Percentiles rank a stretch among this genome's conserved stretches.
phyloP scores from a whole-genome alignment of 2,329 filamentous ascomycete species.

The Conoideocrella luteorostrata region DNA sequence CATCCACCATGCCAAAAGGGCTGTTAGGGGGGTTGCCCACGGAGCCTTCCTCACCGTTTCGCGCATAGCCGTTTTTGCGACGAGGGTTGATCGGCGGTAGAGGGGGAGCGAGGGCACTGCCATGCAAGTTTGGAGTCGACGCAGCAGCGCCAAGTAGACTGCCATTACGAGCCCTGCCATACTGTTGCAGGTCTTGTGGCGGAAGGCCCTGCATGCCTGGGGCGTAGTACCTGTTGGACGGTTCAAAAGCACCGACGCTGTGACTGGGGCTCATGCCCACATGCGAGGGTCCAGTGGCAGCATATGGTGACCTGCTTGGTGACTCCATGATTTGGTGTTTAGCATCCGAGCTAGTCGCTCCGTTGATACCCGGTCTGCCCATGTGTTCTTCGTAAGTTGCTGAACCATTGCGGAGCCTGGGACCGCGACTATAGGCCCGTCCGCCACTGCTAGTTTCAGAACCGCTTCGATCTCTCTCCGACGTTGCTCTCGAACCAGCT shows the following conservation, averaged over 20 bases:
- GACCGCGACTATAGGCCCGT: conserved; percentile 32
- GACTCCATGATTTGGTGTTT: conserved; percentile 2
- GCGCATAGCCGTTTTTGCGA: conserved; percentile 36
- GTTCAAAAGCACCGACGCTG: conserved; percentile 7
- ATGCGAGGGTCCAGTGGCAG: neutral
- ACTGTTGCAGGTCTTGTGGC: conserved; percentile 11
- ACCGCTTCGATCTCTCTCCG: conserved; percentile 47
- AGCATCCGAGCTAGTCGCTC: conserved; percentile 1
- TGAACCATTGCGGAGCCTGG: conserved; percentile 32
- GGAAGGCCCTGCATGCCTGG: neutral
- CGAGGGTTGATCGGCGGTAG: conserved; percentile 55
- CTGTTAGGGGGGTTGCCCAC: neutral
- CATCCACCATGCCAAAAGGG: conserved; percentile 2
- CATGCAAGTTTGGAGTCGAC: conserved; percentile 32
- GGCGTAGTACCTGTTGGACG: conserved; percentile 18
- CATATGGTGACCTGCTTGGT: conserved; percentile 1
- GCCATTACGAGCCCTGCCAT: conserved; percentile 28
- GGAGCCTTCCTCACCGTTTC: conserved; percentile 27
- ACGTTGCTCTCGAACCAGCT: conserved; percentile 24
- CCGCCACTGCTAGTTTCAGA: conserved; percentile 47
- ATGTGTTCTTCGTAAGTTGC: conserved; percentile 30
- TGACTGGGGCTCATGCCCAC: conserved; percentile 8
- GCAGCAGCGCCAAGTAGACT: conserved; percentile 26
- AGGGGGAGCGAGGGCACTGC: conserved; percentile 35
- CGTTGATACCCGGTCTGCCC: conserved; percentile 6